phyloP scores from a whole-genome alignment of 1,139 yeast genomes.

The Sugiyamaella grinbergsii region DNA sequence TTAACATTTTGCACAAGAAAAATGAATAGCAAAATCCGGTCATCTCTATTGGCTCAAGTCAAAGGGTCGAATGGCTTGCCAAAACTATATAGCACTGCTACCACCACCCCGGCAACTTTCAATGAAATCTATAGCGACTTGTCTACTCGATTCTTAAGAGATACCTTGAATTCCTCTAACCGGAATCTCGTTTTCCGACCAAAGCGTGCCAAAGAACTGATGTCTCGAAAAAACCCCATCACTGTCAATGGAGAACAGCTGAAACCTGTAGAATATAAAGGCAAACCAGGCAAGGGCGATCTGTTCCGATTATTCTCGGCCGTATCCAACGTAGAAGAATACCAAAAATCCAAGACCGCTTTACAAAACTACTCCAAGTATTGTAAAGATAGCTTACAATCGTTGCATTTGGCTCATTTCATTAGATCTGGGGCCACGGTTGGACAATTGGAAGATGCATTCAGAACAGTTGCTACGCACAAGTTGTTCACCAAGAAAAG shows the following conservation, averaged over 20 bases:
- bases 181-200: slow-evolving; percentile 38
- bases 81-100: background rate
- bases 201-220: slow-evolving; percentile 30
- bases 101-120: slow-evolving; percentile 9
- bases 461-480: slow-evolving; percentile 9
- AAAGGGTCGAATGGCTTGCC: background rate
- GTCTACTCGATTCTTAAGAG: slow-evolving; percentile 25
- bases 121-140: slow-evolving; percentile 19
- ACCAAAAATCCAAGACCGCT: slow-evolving; percentile 20
- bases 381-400: slow-evolving; percentile 19
- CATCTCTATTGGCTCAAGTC: background rate
- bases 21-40: background rate
- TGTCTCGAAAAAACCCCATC: slow-evolving; percentile 30
- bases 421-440: slow-evolving; percentile 22
- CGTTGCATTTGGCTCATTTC: slow-evolving; percentile 25
- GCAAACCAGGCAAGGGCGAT: slow-evolving; percentile 35
- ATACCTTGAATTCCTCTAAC: slow-evolving; percentile 29
- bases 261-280: slow-evolving; percentile 34
- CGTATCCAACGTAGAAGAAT: slow-evolving; percentile 23
- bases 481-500: slow-evolving; percentile 10
- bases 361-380: slow-evolving; percentile 25
- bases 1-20: background rate
- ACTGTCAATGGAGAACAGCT: slow-evolving; percentile 30
- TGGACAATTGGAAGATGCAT: slow-evolving; percentile 24
- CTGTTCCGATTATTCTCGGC: slow-evolving; percentile 24